Conservation (phyloP, 176 grass and related monocot species). For the Hordeum marinum region DNA sequence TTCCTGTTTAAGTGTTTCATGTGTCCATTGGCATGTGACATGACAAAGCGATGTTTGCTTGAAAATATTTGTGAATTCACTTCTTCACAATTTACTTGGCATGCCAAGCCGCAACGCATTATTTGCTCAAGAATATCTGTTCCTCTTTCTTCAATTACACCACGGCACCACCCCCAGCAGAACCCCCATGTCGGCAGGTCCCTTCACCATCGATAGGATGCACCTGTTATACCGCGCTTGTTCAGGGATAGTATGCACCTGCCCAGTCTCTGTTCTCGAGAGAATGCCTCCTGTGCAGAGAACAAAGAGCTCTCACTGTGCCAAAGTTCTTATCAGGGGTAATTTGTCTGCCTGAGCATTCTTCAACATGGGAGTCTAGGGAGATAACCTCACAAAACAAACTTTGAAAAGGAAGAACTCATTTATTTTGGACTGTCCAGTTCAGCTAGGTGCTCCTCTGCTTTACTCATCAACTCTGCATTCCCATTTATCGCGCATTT, state of each 20-base stretch:
- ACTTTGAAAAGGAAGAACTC: not conserved
- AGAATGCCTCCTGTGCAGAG: slow-evolving; percentile 16
- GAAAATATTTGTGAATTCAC: not conserved
- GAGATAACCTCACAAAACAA: slow-evolving; percentile 3
- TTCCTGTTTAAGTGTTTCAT: not conserved
- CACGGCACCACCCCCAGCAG: not conserved
- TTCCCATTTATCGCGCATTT: not conserved
- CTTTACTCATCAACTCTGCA: slow-evolving; percentile 16
- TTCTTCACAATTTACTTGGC: not conserved
- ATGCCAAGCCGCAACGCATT: not conserved
- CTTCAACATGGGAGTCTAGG: not conserved
- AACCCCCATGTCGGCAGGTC: not conserved
- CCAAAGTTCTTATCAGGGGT: not conserved
- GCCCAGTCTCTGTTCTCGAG: not conserved
- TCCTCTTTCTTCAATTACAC: not conserved
- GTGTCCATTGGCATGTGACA: not conserved
- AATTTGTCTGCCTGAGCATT: not conserved
- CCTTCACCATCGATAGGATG: not conserved
- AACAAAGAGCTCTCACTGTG: not conserved
- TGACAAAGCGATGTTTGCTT: not conserved
- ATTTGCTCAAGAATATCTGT: slow-evolving; percentile 8
- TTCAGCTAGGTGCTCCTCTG: slow-evolving; percentile 17
- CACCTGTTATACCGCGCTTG: not conserved
- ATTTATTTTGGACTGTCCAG: not conserved
- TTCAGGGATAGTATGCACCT: not conserved